phyloP scores from a whole-genome alignment of 257 asterid genomes.

The Nicotiana otophora region DNA sequence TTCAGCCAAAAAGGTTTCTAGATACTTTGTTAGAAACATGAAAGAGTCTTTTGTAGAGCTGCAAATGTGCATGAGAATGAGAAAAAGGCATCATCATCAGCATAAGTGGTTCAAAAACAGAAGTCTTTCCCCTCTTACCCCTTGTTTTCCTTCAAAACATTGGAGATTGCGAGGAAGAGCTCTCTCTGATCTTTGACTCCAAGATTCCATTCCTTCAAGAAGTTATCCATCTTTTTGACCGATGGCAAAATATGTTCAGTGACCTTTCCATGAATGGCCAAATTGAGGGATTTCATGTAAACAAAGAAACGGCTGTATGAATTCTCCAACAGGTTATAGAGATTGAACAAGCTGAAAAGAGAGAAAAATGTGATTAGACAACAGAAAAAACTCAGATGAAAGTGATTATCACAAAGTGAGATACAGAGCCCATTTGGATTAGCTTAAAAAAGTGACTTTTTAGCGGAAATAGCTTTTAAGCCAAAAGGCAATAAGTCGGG shows the following conservation, averaged over 20 bases:
- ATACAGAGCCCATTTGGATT: slow-evolving; percentile 7
- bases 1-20: slow-evolving; percentile 78
- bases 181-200: slow-evolving; percentile 75
- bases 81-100: not conserved
- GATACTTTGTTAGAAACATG: slow-evolving; percentile 74
- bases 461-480: too few species aligned
- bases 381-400: not conserved
- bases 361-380: slow-evolving; percentile 13
- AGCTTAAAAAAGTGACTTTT: too few species aligned
- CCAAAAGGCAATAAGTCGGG: too few species aligned
- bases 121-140: slow-evolving; percentile 43
- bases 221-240: slow-evolving; percentile 61
- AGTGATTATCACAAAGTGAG: not conserved
- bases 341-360: slow-evolving; percentile 67
- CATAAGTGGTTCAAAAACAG: not conserved
- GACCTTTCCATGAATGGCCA: slow-evolving; percentile 69
- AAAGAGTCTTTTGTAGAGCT: slow-evolving; percentile 76
- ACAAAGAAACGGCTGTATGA: slow-evolving; percentile 83
- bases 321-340: slow-evolving; percentile 84
- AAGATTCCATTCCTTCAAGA: slow-evolving; percentile 79
- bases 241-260: slow-evolving; percentile 78
- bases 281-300: slow-evolving; percentile 80
- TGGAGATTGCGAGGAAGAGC: slow-evolving; percentile 66
- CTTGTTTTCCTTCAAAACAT: slow-evolving; percentile 59
- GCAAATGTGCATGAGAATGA: slow-evolving; percentile 23